Evolutionary conservation across 1,139 yeast genomes (phyloP).

Genomic region (Pichia sp.): DNA sequence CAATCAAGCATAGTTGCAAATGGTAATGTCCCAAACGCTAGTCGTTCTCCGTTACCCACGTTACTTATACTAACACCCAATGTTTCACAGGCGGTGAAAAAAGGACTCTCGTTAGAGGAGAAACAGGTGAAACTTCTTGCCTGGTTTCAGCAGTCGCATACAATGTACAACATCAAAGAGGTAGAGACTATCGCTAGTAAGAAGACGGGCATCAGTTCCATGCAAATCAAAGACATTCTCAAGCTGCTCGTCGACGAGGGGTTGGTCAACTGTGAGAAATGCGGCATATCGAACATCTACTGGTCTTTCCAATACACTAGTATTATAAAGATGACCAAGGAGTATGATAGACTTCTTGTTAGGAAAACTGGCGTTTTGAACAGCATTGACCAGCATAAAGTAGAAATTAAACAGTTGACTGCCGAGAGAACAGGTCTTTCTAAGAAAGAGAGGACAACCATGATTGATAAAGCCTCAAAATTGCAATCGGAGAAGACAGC

Average conservation of each 20-base stretch:
- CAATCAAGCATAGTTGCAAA: neutral
- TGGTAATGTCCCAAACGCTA: neutral
- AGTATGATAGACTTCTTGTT: constrained; percentile 20
- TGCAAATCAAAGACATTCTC: constrained; percentile 48
- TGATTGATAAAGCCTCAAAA: neutral
- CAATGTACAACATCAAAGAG: constrained; percentile 46
- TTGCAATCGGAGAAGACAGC: neutral
- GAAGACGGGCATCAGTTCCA: constrained; percentile 43
- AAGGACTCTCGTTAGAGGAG: constrained; percentile 39
- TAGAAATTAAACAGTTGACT: constrained; percentile 14
- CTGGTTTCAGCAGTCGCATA: constrained; percentile 36
- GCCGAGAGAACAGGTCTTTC: neutral
- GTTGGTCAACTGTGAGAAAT: constrained; percentile 46
- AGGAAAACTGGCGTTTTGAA: constrained; percentile 12
- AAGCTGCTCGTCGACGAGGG: constrained; percentile 45
- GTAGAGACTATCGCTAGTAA: constrained; percentile 46
- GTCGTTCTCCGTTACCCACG: no score
- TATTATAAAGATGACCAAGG: constrained; percentile 25
- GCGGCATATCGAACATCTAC: constrained; percentile 50
- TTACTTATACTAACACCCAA: no score
- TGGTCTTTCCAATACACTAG: constrained; percentile 49
- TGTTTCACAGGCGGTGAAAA: constrained; percentile 30
- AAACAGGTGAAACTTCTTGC: constrained; percentile 37
- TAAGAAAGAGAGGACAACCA: constrained; percentile 1
- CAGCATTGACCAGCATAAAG: constrained; percentile 17